Base-by-base conservation (phyloP, 148 eudicot species). In the Rhododendron vialii region DNA sequence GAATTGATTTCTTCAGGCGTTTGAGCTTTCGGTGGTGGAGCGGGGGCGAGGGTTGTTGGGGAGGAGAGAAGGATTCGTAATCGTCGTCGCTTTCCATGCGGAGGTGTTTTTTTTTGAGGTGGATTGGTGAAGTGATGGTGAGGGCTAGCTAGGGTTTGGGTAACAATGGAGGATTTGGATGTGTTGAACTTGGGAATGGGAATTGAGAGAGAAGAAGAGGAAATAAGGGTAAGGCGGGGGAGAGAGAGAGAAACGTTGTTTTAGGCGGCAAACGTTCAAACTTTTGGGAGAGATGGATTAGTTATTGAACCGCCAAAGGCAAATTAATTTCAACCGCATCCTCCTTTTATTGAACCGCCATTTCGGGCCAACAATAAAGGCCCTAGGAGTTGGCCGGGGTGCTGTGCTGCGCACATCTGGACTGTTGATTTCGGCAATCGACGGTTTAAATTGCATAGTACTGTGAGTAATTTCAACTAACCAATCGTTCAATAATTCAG, bases 31-130 rank as follows among this genome's bases (percentile, higher is more conserved):
- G 91, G 55, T 28, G 81, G 9, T 85, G 88, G 83, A 82, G 50
- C 1, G 82, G 83, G 38, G 93, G 92, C 4, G 95, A 89, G 61
- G 86, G 74, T 53, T 88, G 77, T 11, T 86, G 69, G 12, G 87
- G 89, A 48, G 86, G 88, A 0, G 90, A 86, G 38, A 90, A 84
- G 2, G 88, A 84, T 26, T 84, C 85, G 69, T 82, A 90, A 80
- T 91, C 93, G 43, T 88, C 90, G 63, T 93, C 94, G 75, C 87
- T 90, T 18, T 91, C 95, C 95, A 94, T 94, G 18, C 74, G 61
- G 78, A 55, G 6, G 26, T 2, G 67, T 4, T 43, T 8, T 7
- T 9, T 47, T 7, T 8, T 47, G 36, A 24, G 38, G 75, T 69
- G 57, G n/a, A 65, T 26, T 65, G 1, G 73, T 65, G 73, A 65